Evolutionary conservation across 2,329 filamentous ascomycete species (phyloP).

Genomic region (Aspergillus oerlinghausenensis): DNA sequence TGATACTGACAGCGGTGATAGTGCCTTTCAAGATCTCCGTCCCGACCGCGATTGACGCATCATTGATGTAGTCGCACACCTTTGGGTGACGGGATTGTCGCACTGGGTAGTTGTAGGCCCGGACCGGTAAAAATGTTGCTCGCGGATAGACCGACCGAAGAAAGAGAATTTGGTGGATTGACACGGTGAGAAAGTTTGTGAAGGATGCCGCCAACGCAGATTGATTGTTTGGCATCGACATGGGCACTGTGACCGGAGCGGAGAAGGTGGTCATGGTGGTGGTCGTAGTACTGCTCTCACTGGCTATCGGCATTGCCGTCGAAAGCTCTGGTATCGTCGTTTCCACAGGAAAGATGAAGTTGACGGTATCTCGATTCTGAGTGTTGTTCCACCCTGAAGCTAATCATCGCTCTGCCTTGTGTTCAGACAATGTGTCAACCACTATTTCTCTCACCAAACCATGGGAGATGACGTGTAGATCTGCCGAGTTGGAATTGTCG

Average conservation of each 20-base stretch:
- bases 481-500: background rate
- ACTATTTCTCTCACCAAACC: slow-evolving; percentile 3
- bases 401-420: slow-evolving; percentile 42
- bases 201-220: slow-evolving; percentile 64
- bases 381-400: slow-evolving; percentile 40
- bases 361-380: slow-evolving; percentile 38
- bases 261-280: slow-evolving; percentile 39
- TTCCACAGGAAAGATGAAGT: slow-evolving; percentile 32
- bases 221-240: slow-evolving; percentile 47
- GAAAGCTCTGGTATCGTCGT: slow-evolving; percentile 26
- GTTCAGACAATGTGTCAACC: slow-evolving; percentile 26
- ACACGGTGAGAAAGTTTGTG: slow-evolving; percentile 72
- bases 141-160: slow-evolving; percentile 74
- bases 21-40: slow-evolving; percentile 62
- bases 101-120: slow-evolving; percentile 78
- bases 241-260: slow-evolving; percentile 37
- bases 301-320: slow-evolving; percentile 38
- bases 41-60: slow-evolving; percentile 69
- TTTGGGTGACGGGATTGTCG: slow-evolving; percentile 81
- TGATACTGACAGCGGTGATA: slow-evolving; percentile 53
- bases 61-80: slow-evolving; percentile 79
- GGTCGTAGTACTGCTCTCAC: slow-evolving; percentile 37
- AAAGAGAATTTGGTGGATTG: slow-evolving; percentile 81
- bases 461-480: slow-evolving; percentile 2
- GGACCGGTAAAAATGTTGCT: slow-evolving; percentile 70